phyloP scores from a whole-genome alignment of 192 early-diverging fungal species.

The Coemansia sp. region DNA sequence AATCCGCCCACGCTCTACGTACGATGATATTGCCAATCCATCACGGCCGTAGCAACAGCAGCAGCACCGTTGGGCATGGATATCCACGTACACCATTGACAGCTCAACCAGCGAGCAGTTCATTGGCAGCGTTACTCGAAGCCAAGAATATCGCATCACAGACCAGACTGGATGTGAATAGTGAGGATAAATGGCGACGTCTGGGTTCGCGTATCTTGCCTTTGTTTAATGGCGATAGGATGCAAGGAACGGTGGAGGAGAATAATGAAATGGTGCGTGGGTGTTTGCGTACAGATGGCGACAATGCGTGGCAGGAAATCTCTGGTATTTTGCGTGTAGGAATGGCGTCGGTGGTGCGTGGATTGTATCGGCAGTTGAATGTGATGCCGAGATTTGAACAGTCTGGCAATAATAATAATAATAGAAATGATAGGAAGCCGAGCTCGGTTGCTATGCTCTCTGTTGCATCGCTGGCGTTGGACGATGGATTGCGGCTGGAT shows the following conservation, averaged over 20 bases:
- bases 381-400: slow-evolving; percentile 40
- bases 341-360: slow-evolving; percentile 44
- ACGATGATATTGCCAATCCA: slow-evolving; percentile 17
- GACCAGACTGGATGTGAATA: slow-evolving; percentile 3
- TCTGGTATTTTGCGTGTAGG: slow-evolving; percentile 36
- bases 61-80: background rate
- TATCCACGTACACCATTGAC: slow-evolving; percentile 7
- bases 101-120: slow-evolving; percentile 7
- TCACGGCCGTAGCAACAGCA: slow-evolving; percentile 28
- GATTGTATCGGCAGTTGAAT: slow-evolving; percentile 21
- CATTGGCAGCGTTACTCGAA: background rate
- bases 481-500: slow-evolving; percentile 65
- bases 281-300: slow-evolving; percentile 26
- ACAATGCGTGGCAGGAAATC: slow-evolving; percentile 39
- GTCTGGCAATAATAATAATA: background rate
- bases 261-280: slow-evolving; percentile 71
- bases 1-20: slow-evolving; percentile 7
- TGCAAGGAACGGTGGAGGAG: slow-evolving; percentile 83
- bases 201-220: slow-evolving; percentile 76
- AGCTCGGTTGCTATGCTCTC: slow-evolving; percentile 14
- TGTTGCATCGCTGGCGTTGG: slow-evolving; percentile 52
- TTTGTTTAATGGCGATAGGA: slow-evolving; percentile 82
- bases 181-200: slow-evolving; percentile 72
- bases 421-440: background rate
- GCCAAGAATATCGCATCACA: background rate